Base-by-base conservation (phyloP, 2,329 filamentous ascomycete species). In the Cladosporium cucumerinum region DNA sequence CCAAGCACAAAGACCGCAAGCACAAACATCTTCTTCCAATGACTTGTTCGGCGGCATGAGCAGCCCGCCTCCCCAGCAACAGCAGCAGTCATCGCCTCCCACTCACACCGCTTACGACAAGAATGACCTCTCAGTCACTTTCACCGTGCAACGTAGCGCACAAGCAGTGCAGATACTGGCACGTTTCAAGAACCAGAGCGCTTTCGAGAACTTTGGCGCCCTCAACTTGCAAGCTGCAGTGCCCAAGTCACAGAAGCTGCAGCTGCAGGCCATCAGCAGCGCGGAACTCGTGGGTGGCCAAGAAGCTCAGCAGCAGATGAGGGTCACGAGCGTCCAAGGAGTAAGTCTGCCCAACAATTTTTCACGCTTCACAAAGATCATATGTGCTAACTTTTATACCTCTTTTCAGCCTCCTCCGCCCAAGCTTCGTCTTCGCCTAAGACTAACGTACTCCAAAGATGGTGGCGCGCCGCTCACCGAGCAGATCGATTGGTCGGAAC, bases 401-500 rank as follows among this genome's bases (percentile, higher is more conserved):
- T 43, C 21, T 16, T 23, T 43, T 36, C 72, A 97, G 95, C 84
- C 90, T 69, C 85, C 89, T 65, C 85, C 86, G 64, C 76, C 85
- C 39, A 86, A 84, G 73, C 79, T 99, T 68, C 87, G 94, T 68
- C 82, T 99, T 72, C 88, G 95, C 74, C 82, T 99, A 73, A 93
- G 93, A 79, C 86, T 99, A 73, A 88, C 86, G 65, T 98, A 93
- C 76, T 82, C 86, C 36, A 90, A 90, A 77, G 87, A 89, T 65
- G 85, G 86, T 65, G 86, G 83, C 26, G 87, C 87, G 61, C 85
- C 89, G 67, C 84, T 96, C 21, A 89, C 90, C 75, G 95, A 99
- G 74, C 93, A 98, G 79, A 93, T 98, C 65, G 96, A 97, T 81
- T 99, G 95, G 95, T 89, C 91, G 32, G 95, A 99, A 79, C 89